Evolutionary conservation across 495 filamentous ascomycete species (phyloP), one percentile per base, ranked within the genome.

Genomic region (Neohortaea acidophila): DNA sequence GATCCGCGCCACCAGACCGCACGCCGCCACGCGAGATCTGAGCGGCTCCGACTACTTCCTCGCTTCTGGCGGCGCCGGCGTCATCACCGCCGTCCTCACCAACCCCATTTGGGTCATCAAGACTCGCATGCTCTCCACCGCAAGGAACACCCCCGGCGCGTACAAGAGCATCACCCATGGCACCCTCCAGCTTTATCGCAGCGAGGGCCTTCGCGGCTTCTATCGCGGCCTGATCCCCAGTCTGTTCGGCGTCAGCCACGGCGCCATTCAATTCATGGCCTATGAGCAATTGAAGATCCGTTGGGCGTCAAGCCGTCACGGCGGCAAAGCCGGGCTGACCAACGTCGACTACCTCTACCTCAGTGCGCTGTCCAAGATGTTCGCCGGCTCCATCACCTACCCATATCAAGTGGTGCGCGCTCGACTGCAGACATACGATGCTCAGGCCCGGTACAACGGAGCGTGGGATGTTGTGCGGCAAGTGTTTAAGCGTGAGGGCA

Each of bases 51-150:
- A 94, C 55, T 94, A 83, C 60, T 85, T 94, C 53, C 51, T 79
- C 33, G 75, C 89, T 18, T 89, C 84, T 26, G 79, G 75, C 23
- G 59, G 68, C 32, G 81, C 84, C 38, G 75, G 75, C n/a, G 53
- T 67, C 21, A 50, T 80, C 14, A 87, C 84, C 4, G 79, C 83
- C 24, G 54, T 85, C 19, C 62, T 81, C 44, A 96, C 91, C 33
- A 99, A 99, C 54, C 89, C 89, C 3, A 79, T 99, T 52, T 99
- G 89, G 89, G 89, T 99, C 4, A 72, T 99, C 55, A 96, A 96
- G 58, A 99, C 89, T 2, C 81, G 89, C 35, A 96, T 99, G 87
- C 65, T 99, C 10, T 81, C 84, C 21, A 84, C 77, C 2, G 77
- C 85, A 48, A 68, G 69, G 32, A 59, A 63, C 27, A 65, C 71